Percentiles rank a stretch among this genome's conserved stretches.
phyloP scores from a whole-genome alignment of 495 filamentous ascomycete species.

The Aspergillus wentii region DNA sequence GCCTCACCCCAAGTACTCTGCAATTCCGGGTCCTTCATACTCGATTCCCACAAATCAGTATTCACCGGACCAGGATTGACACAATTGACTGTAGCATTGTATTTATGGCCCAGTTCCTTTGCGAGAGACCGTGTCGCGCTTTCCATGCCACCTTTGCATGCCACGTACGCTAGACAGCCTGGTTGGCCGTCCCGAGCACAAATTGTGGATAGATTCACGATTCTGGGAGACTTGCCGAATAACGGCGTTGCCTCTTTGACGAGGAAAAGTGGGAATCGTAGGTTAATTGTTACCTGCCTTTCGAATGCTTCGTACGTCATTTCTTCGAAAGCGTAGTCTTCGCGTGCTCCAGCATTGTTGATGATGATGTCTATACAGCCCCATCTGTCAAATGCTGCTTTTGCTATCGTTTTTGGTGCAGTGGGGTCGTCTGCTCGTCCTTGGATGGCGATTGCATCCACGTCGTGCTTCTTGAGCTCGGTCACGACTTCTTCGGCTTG shows the following conservation, averaged over 20 bases:
- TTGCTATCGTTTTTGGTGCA: constrained; percentile 7
- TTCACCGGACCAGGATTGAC: constrained; percentile 37
- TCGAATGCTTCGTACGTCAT: constrained; percentile 1
- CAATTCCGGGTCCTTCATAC: constrained; percentile 18
- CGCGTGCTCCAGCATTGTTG: constrained; percentile 14
- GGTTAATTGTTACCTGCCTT: constrained; percentile 16
- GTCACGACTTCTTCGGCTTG: constrained; percentile 1
- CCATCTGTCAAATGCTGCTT: constrained; percentile 14
- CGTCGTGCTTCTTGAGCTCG: not conserved
- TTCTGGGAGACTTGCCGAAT: constrained; percentile 36
- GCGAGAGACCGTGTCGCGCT: constrained; percentile 35
- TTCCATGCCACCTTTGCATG: constrained; percentile 42
- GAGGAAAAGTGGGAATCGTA: constrained; percentile 33
- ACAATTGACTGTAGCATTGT: constrained; percentile 36
- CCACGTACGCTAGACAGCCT: constrained; percentile 28
- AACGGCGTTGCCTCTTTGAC: constrained; percentile 38
- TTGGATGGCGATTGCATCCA: constrained; percentile 1
- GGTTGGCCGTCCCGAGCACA: constrained; percentile 34
- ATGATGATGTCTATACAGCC: constrained; percentile 19
- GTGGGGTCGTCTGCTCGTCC: constrained; percentile 9
- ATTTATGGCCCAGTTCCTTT: constrained; percentile 28
- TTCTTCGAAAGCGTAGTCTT: constrained; percentile 1
- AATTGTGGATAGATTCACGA: constrained; percentile 52
- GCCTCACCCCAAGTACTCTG: constrained; percentile 15
- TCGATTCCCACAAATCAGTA: constrained; percentile 30